These are phyloP conservation scores for Paecilomyces variotii DNA, from an alignment of 2,329 filamentous ascomycete genomes.

Conservation along the genomic window DNA sequence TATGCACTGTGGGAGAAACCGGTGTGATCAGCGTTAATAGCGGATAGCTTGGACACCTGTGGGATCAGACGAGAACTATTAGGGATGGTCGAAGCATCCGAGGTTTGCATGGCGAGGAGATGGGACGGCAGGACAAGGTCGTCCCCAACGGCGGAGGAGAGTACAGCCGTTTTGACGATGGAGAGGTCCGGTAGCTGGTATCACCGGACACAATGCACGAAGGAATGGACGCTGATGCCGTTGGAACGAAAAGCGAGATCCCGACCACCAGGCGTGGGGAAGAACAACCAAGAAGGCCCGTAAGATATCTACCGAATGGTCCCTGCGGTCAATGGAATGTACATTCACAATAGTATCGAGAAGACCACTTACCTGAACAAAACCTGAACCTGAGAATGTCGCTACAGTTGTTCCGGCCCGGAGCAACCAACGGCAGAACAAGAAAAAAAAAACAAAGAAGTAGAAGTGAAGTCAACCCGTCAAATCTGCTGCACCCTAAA, in stretches of 20 bases:
- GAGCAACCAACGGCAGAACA: constrained; percentile 4
- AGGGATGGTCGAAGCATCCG: constrained; percentile 56
- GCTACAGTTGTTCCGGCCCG: not conserved
- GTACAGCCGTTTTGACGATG: constrained; percentile 69
- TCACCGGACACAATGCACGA: constrained; percentile 17
- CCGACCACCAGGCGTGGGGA: constrained; percentile 2
- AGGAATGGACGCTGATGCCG: constrained; percentile 23
- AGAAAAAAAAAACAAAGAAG: constrained; percentile 7
- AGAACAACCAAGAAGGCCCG: constrained; percentile 1
- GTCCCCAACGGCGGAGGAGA: constrained; percentile 73
- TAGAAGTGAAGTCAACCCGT: constrained; percentile 1
- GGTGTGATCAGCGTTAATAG: constrained; percentile 61
- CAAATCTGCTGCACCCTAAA: not conserved
- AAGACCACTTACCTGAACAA: constrained; percentile 8
- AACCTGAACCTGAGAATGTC: constrained; percentile 10
- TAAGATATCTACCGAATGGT: constrained; percentile 1
- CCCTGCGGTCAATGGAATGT: constrained; percentile 25
- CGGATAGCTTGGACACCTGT: constrained; percentile 71
- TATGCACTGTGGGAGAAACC: constrained; percentile 92
- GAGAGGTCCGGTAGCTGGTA: constrained; percentile 9
- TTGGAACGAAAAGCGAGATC: constrained; percentile 13
- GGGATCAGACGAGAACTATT: constrained; percentile 56
- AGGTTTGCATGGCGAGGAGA: constrained; percentile 84
- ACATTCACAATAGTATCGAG: constrained; percentile 9
- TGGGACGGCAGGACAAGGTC: constrained; percentile 74